Evolutionary conservation across 768 basidiomycete genomes (phyloP), one percentile per base, ranked within the genome.

Genomic region (Russula sp.): DNA sequence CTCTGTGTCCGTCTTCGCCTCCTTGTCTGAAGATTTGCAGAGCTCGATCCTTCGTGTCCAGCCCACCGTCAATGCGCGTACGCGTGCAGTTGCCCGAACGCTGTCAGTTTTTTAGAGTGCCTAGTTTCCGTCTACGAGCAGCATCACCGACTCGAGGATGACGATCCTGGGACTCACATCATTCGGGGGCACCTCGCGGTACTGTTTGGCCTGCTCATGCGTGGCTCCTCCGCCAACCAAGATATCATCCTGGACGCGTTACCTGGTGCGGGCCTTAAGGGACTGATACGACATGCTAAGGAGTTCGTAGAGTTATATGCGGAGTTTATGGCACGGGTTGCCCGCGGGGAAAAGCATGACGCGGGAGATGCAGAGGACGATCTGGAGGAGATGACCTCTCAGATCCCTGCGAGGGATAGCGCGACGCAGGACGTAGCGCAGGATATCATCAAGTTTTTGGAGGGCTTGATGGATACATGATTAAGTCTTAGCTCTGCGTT

Each of bases 171-270:
- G 32, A 66, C 64, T 7, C 40, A 77, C 13, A 85, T 89, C 66
- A 77, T 93, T 7, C 81, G 82, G 16, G 87, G 88, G 0, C 90
- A 91, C 69, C 80, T 89, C 4, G 84, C 91, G 0, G 82, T 93
- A 7, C 80, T 94, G 5, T 80, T 94, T 53, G 89, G 81, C 9
- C 70, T 84, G 6, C 73, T 83, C 42, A 75, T 77, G 56, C 72
- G 73, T 44, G 69, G 73, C 44, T 71, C 72, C 31, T 48, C 71
- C 8, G 53, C 61, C n/a, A 79, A 76, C 58, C 75, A 74, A 63
- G 20, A 59, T 14, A 59, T 73, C 6, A 68, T 80, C 53, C 57
- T 77, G 20, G 71, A 71, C n/a, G 65, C 62, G 2, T 70, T 81
- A 7, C 74, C 78, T 0, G 79, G 77, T 16, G 20, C 49, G 27